Evolutionary conservation across 2,329 filamentous ascomycete genomes (phyloP), one percentile per base, ranked within the genome.

Genomic region (Thielaviopsis cerberus): DNA sequence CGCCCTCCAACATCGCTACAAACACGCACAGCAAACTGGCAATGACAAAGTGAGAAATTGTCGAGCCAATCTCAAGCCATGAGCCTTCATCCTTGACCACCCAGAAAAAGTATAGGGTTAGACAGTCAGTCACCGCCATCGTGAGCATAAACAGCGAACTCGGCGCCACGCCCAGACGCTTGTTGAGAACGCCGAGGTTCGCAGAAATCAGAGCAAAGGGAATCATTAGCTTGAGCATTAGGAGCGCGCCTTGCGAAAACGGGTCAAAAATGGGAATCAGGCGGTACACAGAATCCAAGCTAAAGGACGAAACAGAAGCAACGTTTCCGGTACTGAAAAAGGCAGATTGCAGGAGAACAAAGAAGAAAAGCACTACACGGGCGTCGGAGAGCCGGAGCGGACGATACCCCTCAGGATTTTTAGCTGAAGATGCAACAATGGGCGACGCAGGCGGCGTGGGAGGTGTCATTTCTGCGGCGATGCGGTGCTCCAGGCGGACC

Each of bases 321-420:
- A 98, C 82, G 72, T 98, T 98, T 62, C 92, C 92, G 0, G 91
- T 97, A 71, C 84, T 88, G 77, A 97, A 98, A 71, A 98, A 98
- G 55, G 86, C 92, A 2, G 90, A 91, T 70, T 98, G 92, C 5
- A 98, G 78, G 45, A 98, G 79, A 64, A 88, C 89, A 69, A 98
- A 85, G 76, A 97, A 96, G 75, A 97, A 97, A 6, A 98, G 78
- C 1, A 88, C 85, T 37, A 94, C 85, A 41, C 94, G 86, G 3
- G 85, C 81, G 68, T 98, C 92, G n/a, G 85, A 79, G 5, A 97
- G 76, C 1, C 78, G 82, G 54, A 97, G 76, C 0, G 85, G 75
- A 50, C 91, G 84, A 71, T 73, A 75, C 64, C 4, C 1, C n/a
- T 20, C n/a, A 22, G 41, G 17, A 10, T 24, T 17, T 20, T 53